These are phyloP conservation scores for Kalmusia sp. DNA, from an alignment of 2,329 filamentous ascomycete genomes.

Conservation along the genomic window DNA sequence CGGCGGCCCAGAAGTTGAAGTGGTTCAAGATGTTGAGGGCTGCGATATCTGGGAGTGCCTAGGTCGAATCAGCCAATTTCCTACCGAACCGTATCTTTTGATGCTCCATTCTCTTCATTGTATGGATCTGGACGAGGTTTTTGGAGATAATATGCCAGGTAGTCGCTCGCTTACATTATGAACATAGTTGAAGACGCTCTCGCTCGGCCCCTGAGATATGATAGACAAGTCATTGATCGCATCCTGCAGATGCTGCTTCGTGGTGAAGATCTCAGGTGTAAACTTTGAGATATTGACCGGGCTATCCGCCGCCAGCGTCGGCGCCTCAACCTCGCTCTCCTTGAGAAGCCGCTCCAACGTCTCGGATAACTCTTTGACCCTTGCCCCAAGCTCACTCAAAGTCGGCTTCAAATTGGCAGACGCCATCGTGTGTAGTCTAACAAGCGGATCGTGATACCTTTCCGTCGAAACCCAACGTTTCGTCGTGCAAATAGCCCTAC, in stretches of 20 bases:
- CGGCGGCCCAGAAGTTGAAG: conserved; percentile 61
- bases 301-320: conserved; percentile 55
- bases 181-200: conserved; percentile 54
- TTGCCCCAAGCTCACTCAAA: conserved; percentile 53
- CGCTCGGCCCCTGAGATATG: conserved; percentile 57
- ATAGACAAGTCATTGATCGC: conserved; percentile 56
- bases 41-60: conserved; percentile 55
- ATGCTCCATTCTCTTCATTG: too few species aligned
- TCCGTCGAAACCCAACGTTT: neutral
- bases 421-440: neutral
- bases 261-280: conserved; percentile 53
- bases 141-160: too few species aligned
- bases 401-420: conserved; percentile 28
- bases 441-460: neutral
- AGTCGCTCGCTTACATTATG: conserved; percentile 27
- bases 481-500: neutral
- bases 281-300: conserved; percentile 51
- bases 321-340: conserved; percentile 52
- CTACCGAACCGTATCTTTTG: too few species aligned
- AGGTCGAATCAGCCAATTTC: neutral
- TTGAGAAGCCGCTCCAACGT: conserved; percentile 51
- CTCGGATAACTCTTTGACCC: conserved; percentile 54
- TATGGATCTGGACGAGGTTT: too few species aligned
- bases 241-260: conserved; percentile 55
- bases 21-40: conserved; percentile 58